phyloP scores from a whole-genome alignment of 495 filamentous ascomycete species.

The Parathielavia appendiculata region DNA sequence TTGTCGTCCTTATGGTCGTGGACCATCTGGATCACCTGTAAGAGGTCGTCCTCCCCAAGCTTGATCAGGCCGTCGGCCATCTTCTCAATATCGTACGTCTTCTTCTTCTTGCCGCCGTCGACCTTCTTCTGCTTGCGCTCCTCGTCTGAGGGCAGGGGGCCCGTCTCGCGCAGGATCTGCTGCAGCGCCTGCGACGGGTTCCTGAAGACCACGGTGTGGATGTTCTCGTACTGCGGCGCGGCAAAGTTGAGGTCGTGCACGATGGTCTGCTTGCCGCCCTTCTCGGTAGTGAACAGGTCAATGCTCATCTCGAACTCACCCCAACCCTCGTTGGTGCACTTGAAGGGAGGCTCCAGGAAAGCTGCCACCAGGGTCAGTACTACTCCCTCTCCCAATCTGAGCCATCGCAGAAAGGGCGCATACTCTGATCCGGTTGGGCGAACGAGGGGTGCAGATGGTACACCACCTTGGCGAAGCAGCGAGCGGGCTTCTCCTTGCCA shows the following conservation, averaged over 20 bases:
- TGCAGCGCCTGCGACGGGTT: slow-evolving; percentile 84
- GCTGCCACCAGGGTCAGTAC: slow-evolving; percentile 43
- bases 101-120: slow-evolving; percentile 73
- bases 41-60: slow-evolving; percentile 57
- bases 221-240: slow-evolving; percentile 71
- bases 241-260: slow-evolving; percentile 90
- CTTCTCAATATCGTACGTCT: slow-evolving; percentile 91
- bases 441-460: slow-evolving; percentile 96
- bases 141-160: slow-evolving; percentile 74
- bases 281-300: slow-evolving; percentile 71
- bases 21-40: slow-evolving; percentile 94
- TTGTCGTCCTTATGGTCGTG: slow-evolving; percentile 90
- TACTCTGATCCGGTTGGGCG: slow-evolving; percentile 75
- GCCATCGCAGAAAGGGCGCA: slow-evolving; percentile 28
- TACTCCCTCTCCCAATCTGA: neutral
- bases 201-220: slow-evolving; percentile 78
- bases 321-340: slow-evolving; percentile 91
- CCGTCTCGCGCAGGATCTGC: slow-evolving; percentile 68
- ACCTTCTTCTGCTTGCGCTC: slow-evolving; percentile 55
- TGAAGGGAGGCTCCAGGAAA: slow-evolving; percentile 79
- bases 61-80: slow-evolving; percentile 65
- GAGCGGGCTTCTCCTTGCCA: slow-evolving; percentile 68
- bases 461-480: slow-evolving; percentile 79
- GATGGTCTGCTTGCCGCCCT: slow-evolving; percentile 74
- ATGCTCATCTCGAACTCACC: slow-evolving; percentile 98